Base-by-base conservation (phyloP, 345 rosid genomes). In the Eucalyptus lansdowneana region DNA sequence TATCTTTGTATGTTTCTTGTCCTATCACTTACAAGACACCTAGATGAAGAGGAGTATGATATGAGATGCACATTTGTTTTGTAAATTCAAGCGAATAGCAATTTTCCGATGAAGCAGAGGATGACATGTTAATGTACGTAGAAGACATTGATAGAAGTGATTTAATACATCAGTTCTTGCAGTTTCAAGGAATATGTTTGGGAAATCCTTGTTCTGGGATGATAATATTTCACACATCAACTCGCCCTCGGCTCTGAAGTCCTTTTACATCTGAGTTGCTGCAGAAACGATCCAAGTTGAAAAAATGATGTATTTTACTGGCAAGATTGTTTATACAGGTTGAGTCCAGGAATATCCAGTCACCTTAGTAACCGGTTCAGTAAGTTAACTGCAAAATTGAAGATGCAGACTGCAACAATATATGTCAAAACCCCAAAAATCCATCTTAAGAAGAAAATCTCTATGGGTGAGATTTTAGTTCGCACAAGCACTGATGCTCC, bases 11-110 rank as follows among this genome's bases (percentile, higher is more conserved):
- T 17, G 80, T 69, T 69, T 34, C 25, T 69, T 69, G 80, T 17
- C 24, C 80, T 11, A 94, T 96, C 88, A 96, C 97, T 17, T 92
- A 94, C 42, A 90, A 94, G 16, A 90, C 56, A 31, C 97, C 96
- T 14, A 90, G 98, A 88, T 95, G 93, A 95, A 90, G 58, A 53
- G 58, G 58, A 53, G 58, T 53, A 53, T 53, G 58, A 21, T 53
- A 53, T 21, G 25, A 21, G 58, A 53, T 53, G 58, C 25, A 21
- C 21, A 65, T 85, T 47, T 44, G n/a, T 86, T 42, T 45, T 21
- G 17, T 21, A 86, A 34, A 86, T 86, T 37, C 45, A 14, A 86
- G 54, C 3, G 7, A 14, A 86, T 49, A 2, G 24, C 6, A 1
- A 24, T 86, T 12, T 51, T 86, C 87, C 1, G 42, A 47, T n/a